Base-by-base conservation (phyloP, 208 protist genomes). In the Strigomonas culicis region DNA sequence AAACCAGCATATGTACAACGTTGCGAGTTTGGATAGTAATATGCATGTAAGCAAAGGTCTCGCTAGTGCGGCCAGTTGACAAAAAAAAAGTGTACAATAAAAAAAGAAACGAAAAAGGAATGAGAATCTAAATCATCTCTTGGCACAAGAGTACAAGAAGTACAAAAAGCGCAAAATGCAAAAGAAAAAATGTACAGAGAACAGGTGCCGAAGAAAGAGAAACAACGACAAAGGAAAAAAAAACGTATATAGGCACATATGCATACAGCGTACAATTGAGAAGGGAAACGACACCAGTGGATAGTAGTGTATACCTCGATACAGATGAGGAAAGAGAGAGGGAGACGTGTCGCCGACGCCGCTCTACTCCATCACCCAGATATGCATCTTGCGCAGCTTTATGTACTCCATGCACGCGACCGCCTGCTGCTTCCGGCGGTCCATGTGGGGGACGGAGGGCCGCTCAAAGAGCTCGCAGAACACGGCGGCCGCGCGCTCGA, bases 381-480 rank as follows among this genome's bases (percentile, higher is more conserved):
- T 50, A n/a, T 61, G 57, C 21, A 61, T 25, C 36, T 41, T 41
- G 22, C 50, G 57, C 13, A 50, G 21, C 4, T 41, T n/a, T 25
- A 61, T 49, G 44, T 61, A 61, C 57, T 61, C 57, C 31, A 30
- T 30, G 34, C 57, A 61, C 25, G 15, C 36, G 34, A 61, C 30
- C 19, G 34, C 25, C 6, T 27, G 36, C 32, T n/a, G 21, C 27
- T 41, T 61, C 4, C 57, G 57, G 1, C 57, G 57, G 57, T 61
- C 57, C 57, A 61, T 43, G 57, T 61, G 57, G 8, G 57, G 57
- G 13, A 61, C 34, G 24, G 57, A 61, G 10, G 57, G 57, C 19
- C 57, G 57, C 32, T 61, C 57, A 36, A 61, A 61, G 13, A 61
- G 21, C 34, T 61, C 34, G 57, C 57, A 61, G 34, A 61, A 61